Conservation (phyloP, 176 grass and related monocot genomes). For the Oryza longistaminata region DNA sequence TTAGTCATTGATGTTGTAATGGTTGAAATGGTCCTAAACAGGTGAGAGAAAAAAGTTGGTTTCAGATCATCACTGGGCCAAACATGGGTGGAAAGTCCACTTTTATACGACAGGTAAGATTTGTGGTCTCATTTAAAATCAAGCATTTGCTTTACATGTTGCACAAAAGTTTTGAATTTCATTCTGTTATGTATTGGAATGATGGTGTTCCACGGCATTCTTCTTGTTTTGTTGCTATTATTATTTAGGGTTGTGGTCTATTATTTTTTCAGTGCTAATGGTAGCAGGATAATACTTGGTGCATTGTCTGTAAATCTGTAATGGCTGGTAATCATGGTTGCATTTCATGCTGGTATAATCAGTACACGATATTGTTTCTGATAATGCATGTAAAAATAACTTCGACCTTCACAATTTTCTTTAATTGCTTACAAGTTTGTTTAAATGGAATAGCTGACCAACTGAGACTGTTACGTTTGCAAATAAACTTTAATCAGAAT, state of each 20-base stretch:
- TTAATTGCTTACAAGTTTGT: conserved; percentile 20
- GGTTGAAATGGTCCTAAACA: conserved; percentile 48
- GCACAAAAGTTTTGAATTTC: conserved; percentile 1
- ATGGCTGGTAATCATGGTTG: background rate
- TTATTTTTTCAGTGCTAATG: background rate
- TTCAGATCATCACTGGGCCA: conserved; percentile 98
- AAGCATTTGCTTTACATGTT: conserved; percentile 15
- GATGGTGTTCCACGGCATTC: background rate
- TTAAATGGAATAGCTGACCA: conserved; percentile 11
- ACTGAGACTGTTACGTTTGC: background rate
- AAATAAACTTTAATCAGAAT: conserved; percentile 7
- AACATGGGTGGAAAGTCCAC: conserved; percentile 99
- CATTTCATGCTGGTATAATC: conserved; percentile 6
- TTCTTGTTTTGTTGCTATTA: conserved; percentile 24
- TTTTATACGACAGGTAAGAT: conserved; percentile 90
- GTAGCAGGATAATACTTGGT: background rate
- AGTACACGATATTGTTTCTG: conserved; percentile 8
- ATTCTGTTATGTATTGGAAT: conserved; percentile 7
- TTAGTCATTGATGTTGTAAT: conserved; percentile 1
- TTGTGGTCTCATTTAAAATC: conserved; percentile 13
- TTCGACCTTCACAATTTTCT: conserved; percentile 11
- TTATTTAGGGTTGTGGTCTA: background rate
- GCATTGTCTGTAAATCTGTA: conserved; percentile 6
- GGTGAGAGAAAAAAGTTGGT: conserved; percentile 95
- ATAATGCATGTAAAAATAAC: background rate